Evolutionary conservation across 179 eudicot genomes (phyloP).

Genomic region (Vitellaria paradoxa): DNA sequence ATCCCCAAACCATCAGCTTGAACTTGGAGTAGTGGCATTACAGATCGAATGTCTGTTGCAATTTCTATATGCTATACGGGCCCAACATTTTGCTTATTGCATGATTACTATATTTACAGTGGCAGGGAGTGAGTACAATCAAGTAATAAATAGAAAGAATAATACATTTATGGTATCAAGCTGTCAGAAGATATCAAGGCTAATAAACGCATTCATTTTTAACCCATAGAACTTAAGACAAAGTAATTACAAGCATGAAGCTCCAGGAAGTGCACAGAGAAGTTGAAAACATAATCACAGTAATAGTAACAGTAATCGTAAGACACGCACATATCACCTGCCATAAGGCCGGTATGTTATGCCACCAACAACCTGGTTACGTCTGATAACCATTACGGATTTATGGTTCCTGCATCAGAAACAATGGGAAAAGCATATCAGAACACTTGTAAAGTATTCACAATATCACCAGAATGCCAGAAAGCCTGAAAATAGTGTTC

Average conservation of each 20-base stretch:
- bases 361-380: conserved; percentile 81
- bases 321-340: conserved; percentile 38
- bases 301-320: not conserved
- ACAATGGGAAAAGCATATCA: conserved; percentile 5
- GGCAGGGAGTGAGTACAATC: not conserved
- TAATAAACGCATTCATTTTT: not conserved
- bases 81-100: not conserved
- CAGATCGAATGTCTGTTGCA: conserved; percentile 2
- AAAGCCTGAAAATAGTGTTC: not conserved
- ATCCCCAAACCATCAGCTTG: not conserved
- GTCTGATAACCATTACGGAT: conserved; percentile 86
- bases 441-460: not conserved
- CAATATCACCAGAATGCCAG: not conserved
- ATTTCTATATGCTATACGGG: not conserved
- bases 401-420: conserved; percentile 73
- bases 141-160: not conserved
- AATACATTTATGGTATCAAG: not conserved
- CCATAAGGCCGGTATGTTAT: conserved; percentile 93
- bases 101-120: not conserved
- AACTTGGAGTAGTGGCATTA: not conserved
- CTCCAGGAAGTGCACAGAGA: not conserved
- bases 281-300: not conserved
- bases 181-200: not conserved
- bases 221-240: not conserved
- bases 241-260: not conserved